Conservation (phyloP, 192 early-diverging fungal genomes). For the Coemansia sp. region DNA sequence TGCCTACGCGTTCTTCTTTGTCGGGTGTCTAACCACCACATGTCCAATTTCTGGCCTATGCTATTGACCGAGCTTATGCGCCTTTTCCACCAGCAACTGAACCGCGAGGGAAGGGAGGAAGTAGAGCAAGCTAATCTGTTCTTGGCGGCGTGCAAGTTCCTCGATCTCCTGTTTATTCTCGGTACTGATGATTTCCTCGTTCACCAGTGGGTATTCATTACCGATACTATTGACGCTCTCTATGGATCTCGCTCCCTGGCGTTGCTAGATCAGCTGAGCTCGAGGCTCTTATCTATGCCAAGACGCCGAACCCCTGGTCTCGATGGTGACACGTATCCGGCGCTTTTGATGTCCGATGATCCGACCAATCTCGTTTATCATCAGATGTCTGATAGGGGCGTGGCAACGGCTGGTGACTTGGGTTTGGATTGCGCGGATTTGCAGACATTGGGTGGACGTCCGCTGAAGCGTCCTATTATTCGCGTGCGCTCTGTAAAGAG, state of each 20-base stretch:
- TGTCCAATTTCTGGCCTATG: constrained; percentile 90
- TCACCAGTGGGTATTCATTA: constrained; percentile 94
- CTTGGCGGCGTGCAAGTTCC: constrained; percentile 82
- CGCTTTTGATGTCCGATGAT: constrained; percentile 21
- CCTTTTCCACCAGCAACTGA: constrained; percentile 24
- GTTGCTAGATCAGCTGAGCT: constrained; percentile 65
- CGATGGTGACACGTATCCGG: constrained; percentile 35
- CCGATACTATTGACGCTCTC: constrained; percentile 75
- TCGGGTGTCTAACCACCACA: constrained; percentile 74
- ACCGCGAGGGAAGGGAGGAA: constrained; percentile 39
- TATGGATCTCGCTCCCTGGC: constrained; percentile 57
- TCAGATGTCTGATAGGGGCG: background rate
- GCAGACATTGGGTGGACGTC: constrained; percentile 27
- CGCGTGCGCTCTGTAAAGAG: constrained; percentile 65
- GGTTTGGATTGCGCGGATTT: constrained; percentile 9
- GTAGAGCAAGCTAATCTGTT: constrained; percentile 70
- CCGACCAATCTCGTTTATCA: constrained; percentile 28
- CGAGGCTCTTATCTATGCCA: constrained; percentile 55
- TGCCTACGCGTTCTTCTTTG: constrained; percentile 79
- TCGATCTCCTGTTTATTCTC: constrained; percentile 79
- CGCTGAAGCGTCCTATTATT: constrained; percentile 70
- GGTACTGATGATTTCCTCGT: constrained; percentile 82
- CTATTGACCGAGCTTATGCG: constrained; percentile 81
- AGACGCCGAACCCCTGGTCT: constrained; percentile 23
- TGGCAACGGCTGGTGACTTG: constrained; percentile 10